Base-by-base conservation (phyloP, 495 filamentous ascomycete genomes). In the Usnea hakonensis region DNA sequence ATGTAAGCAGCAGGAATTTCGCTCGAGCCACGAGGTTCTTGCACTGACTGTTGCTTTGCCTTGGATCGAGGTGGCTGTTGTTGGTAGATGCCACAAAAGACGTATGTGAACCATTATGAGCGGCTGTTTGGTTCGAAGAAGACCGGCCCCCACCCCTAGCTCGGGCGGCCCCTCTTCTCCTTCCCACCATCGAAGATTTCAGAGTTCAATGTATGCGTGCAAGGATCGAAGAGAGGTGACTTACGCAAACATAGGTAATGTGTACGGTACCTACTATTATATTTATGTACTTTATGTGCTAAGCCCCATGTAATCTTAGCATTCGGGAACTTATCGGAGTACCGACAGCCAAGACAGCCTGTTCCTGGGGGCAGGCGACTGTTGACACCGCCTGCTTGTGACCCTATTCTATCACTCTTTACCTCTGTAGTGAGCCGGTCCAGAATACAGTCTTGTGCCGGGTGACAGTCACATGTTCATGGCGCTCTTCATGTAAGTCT, bases 141-240 rank as follows among this genome's bases (percentile, higher is more conserved):
- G 40, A 41, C 54, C 65, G 55, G 40, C 56, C 21, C 23, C 55
- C 32, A 30, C 62, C 28, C 23, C 58, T 58, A 30, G 55, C 56
- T 40, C 48, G 50, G 57, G 37, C 48, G 48, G 52, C 57, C 10
- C 67, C 67, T n/a, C 69, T 32, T 56, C 56, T 60, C 55, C 58
- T 55, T 37, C 35, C 48, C 37, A 55, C 37, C 62, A 59, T 55
- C 43, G 40, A 37, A 48, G 41, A 32, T 21, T 14, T 38, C 9
- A 10, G 6, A 7, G 17, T 5, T 23, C 3, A 30, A 50, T 17
- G 23, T 16, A 43, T 7, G 19, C 5, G 26, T 13, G n/a, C 11
- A 19, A 4, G n/a, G 48, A 38, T 55, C 19, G 50, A 10, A 9
- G 21, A 33, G 19, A 17, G 57, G 3, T 1, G 6, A 38, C 7